Conservation (phyloP, 1,284 basidiomycete species). For the Austropuccinia psidii region DNA sequence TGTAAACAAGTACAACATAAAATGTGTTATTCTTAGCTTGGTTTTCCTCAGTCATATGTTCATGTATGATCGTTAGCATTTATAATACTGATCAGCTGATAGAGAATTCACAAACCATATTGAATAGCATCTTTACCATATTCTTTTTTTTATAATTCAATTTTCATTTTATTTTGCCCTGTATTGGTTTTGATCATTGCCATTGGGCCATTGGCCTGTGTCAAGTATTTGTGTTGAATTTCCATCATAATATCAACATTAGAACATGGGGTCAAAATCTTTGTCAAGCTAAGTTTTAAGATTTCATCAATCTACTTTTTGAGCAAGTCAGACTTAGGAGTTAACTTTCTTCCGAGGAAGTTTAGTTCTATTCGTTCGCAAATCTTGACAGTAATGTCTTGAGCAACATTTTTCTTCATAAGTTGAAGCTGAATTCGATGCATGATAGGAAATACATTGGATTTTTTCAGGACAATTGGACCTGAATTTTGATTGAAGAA, state of each 20-base stretch:
- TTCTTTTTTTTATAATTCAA: slow-evolving; percentile 91
- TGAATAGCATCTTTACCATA: slow-evolving; percentile 96
- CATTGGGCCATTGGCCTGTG: too few species aligned
- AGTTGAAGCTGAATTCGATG: slow-evolving; percentile 93
- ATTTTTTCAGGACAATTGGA: slow-evolving; percentile 59
- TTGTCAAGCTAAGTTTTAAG: slow-evolving; percentile 76
- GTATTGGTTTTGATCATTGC: too few species aligned
- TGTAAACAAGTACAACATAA: slow-evolving; percentile 91
- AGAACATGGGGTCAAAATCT: slow-evolving; percentile 90
- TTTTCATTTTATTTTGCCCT: too few species aligned
- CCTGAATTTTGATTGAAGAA: slow-evolving; percentile 46
- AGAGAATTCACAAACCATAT: slow-evolving; percentile 74
- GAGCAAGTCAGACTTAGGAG: slow-evolving; percentile 59
- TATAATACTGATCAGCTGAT: too few species aligned
- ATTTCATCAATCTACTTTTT: slow-evolving; percentile 76
- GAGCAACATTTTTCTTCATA: slow-evolving; percentile 98
- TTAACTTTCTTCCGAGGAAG: slow-evolving; percentile 78
- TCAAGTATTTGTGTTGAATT: too few species aligned
- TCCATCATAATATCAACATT: slow-evolving; percentile 85
- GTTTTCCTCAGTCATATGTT: too few species aligned
- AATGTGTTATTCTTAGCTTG: slow-evolving; percentile 70
- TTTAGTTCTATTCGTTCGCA: slow-evolving; percentile 85
- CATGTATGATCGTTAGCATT: too few species aligned
- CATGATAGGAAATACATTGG: slow-evolving; percentile 78
- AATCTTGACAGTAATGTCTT: slow-evolving; percentile 86